A percentile compares a stretch with the other conserved stretches of the same genome.
Evolutionary conservation across 2,329 filamentous ascomycete genomes (phyloP).

Genomic region (Eutypella sp.): DNA sequence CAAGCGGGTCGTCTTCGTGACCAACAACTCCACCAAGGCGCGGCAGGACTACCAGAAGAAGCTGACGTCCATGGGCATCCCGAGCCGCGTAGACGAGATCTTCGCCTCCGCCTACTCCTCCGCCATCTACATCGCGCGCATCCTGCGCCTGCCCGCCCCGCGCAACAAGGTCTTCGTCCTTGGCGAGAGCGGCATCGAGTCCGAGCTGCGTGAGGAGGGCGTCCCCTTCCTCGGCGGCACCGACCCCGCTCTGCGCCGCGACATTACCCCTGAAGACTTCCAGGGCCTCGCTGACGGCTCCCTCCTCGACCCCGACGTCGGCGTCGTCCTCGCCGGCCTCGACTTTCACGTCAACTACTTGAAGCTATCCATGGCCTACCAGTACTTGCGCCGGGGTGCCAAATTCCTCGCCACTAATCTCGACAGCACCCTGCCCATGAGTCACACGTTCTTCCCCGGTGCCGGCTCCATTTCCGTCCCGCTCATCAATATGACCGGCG

Average conservation of each 20-base stretch:
- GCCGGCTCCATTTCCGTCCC: conserved; percentile 80
- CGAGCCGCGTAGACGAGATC: conserved; percentile 77
- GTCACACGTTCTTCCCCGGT: conserved; percentile 81
- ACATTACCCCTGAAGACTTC: conserved; percentile 79
- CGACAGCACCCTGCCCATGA: conserved; percentile 82
- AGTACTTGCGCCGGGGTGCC: conserved; percentile 79
- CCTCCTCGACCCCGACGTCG: conserved; percentile 79
- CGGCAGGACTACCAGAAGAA: conserved; percentile 91
- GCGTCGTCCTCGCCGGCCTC: conserved; percentile 80
- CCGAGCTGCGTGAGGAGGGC: conserved; percentile 76
- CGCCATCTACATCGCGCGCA: conserved; percentile 91
- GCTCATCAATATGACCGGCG: conserved; percentile 64
- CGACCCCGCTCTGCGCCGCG: conserved; percentile 69
- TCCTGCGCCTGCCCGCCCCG: conserved; percentile 70
- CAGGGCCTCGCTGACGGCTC: conserved; percentile 69
- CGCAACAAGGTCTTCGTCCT: conserved; percentile 94
- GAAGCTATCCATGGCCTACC: conserved; percentile 78
- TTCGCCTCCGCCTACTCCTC: conserved; percentile 95
- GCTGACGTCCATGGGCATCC: conserved; percentile 75
- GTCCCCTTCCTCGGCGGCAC: conserved; percentile 82
- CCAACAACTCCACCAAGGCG: conserved; percentile 98
- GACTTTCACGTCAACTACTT: conserved; percentile 96
- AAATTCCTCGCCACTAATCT: conserved; percentile 89
- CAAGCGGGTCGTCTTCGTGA: conserved; percentile 92
- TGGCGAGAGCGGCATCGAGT: conserved; percentile 86